These are phyloP conservation scores for Tylopilus sp. DNA, from an alignment of 768 basidiomycete genomes.

Conservation along the genomic window DNA sequence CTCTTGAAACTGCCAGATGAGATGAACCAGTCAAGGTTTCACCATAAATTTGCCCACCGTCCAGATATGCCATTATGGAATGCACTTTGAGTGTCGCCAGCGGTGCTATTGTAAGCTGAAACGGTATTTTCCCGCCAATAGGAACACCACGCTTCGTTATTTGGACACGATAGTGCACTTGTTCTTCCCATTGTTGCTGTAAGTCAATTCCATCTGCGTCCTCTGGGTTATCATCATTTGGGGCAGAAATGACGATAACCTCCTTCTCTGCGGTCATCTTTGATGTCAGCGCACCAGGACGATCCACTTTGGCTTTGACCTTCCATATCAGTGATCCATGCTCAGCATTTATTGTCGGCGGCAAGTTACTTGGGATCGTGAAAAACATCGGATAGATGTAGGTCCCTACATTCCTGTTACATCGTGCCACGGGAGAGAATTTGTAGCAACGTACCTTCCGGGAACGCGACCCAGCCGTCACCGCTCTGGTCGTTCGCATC, in stretches of 20 bases:
- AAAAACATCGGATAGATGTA: constrained; percentile 96
- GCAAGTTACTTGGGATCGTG: constrained; percentile 72
- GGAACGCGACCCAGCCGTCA: constrained; percentile 82
- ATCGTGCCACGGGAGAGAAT: constrained; percentile 21
- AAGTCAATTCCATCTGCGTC: constrained; percentile 78
- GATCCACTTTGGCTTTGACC: constrained; percentile 77
- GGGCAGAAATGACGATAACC: constrained; percentile 70
- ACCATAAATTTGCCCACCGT: constrained; percentile 55
- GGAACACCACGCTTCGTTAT: constrained; percentile 74
- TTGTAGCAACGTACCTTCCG: constrained; percentile 54
- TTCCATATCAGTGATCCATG: constrained; percentile 78
- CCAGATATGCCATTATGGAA: constrained; percentile 66
- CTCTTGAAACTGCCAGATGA: constrained; percentile 47
- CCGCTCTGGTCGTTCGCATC: constrained; percentile 33
- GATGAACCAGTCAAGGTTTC: no score
- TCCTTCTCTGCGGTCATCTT: constrained; percentile 70
- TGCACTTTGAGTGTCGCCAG: constrained; percentile 80
- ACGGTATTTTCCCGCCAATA: constrained; percentile 77
- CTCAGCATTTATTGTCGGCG: constrained; percentile 71
- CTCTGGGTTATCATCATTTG: constrained; percentile 47
- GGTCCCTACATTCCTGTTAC: constrained; percentile 66
- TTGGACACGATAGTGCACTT: constrained; percentile 77
- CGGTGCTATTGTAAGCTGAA: constrained; percentile 80
- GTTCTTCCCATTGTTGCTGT: constrained; percentile 88
- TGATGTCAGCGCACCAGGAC: constrained; percentile 73